Conservation (phyloP, 192 early-diverging fungal species). For the Coemansia sp. region DNA sequence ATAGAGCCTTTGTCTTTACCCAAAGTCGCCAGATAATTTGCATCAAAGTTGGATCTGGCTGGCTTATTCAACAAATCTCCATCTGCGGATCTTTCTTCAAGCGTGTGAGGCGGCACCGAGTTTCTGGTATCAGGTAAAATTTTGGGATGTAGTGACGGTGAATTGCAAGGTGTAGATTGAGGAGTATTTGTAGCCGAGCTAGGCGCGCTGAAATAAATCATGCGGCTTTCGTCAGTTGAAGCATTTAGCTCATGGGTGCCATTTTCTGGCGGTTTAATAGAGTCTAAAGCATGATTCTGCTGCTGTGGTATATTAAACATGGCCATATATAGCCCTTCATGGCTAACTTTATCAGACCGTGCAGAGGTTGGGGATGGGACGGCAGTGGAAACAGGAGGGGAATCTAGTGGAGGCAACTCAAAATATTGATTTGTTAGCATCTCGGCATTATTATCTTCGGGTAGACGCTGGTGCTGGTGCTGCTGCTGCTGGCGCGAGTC, state of each 20-base stretch:
- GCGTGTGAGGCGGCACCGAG: not conserved
- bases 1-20: slow-evolving; percentile 28
- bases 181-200: not conserved
- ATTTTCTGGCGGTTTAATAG: not conserved
- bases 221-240: not conserved
- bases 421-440: not conserved
- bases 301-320: not conserved
- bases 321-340: slow-evolving; percentile 8
- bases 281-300: not conserved
- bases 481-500: not conserved
- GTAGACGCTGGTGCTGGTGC: not conserved
- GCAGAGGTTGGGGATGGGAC: slow-evolving; percentile 1
- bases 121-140: not conserved
- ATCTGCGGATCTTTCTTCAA: not conserved
- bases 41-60: slow-evolving; percentile 35
- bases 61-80: not conserved
- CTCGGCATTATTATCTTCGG: not conserved
- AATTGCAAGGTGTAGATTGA: not conserved
- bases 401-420: slow-evolving; percentile 12
- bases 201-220: not conserved
- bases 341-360: not conserved
- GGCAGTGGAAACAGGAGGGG: slow-evolving; percentile 3
- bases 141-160: not conserved
- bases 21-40: slow-evolving; percentile 24
- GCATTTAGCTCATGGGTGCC: not conserved